phyloP scores from a whole-genome alignment of 805 yeast species.

The Grigorovia humatica region DNA sequence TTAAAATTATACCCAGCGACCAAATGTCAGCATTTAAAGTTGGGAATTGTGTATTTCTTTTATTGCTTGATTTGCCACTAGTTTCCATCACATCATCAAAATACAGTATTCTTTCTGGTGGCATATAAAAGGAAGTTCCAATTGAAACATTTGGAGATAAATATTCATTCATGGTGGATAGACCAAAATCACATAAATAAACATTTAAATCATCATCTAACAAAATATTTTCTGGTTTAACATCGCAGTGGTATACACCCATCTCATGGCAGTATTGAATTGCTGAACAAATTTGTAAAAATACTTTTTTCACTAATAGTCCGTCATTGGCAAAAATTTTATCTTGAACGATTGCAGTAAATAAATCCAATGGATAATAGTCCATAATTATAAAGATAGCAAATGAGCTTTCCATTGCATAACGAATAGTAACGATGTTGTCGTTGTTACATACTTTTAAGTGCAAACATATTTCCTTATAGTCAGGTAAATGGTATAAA shows the following conservation, averaged over 20 bases:
- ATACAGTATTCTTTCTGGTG: constrained; percentile 60
- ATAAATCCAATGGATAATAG: constrained; percentile 78
- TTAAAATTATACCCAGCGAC: constrained; percentile 75
- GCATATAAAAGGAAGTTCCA: constrained; percentile 87
- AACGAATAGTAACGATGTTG: constrained; percentile 63
- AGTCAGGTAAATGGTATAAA: constrained; percentile 27
- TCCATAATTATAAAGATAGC: constrained; percentile 73
- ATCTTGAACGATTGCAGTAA: constrained; percentile 70
- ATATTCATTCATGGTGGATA: constrained; percentile 54
- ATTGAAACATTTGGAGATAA: constrained; percentile 68
- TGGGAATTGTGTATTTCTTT: constrained; percentile 29
- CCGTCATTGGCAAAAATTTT: constrained; percentile 49
- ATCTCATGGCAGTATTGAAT: constrained; percentile 71
- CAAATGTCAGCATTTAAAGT: constrained; percentile 76
- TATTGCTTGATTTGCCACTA: background rate
- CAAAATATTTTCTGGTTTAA: constrained; percentile 89
- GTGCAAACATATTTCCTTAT: constrained; percentile 68
- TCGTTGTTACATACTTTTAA: constrained; percentile 68
- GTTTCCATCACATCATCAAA: background rate
- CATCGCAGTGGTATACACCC: constrained; percentile 86
- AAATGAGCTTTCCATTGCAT: constrained; percentile 52
- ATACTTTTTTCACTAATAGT: constrained; percentile 43
- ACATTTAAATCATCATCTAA: constrained; percentile 49
- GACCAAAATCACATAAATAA: constrained; percentile 78
- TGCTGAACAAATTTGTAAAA: constrained; percentile 73